Base-by-base conservation (phyloP, 2,329 filamentous ascomycete genomes). In the Sporothrix globosa region DNA sequence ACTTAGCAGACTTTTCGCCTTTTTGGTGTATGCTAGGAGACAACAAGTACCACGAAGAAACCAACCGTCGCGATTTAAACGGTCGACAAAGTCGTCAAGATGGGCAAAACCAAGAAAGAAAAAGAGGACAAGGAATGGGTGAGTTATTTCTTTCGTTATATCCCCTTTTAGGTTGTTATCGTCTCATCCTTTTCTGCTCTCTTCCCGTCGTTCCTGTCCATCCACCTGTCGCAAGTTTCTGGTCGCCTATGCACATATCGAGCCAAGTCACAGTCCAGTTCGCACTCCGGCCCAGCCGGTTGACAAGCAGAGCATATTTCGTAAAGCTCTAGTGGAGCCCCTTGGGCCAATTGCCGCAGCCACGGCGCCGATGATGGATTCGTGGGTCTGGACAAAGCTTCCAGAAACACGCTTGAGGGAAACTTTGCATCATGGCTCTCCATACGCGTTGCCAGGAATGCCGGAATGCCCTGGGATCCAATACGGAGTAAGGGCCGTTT, bases 101-200 rank as follows among this genome's bases (percentile, higher is more conserved):
- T 39, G 67, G n/a, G 66, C 44, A 70, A 58, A 24, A n/a, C 39
- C 60, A 65, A 69, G 61, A 56, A 68, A 17, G 63, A 69, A 11
- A 65, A 52, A 54, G 54, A 69, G 52, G 70, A 73, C 63, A 74
- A 74, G 61, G 70, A 73, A 34, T 72, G 73, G 73, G 73, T 74
- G 17, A 71, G 73, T 70, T 14, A 5, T 30, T 41, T 48, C 17
- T 34, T 14, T 5, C 21, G 34, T 24, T 17, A 10, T 24, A 27
- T 27, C 13, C 17, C 21, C 4, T 17, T 9, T 53, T 11, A 21
- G 0, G 14, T 7, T 14, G 7, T 13, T 67, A 30, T 44, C 39
- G 2, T 13, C n/a, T 30, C 60, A 13, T 0, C 39, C 11, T n/a
- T n/a, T 13, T 50, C 14, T 24, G 14, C 27, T 24, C 14, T 17